Conservation (phyloP, 78 protist species). For the Capsaspora owczarzaki region DNA sequence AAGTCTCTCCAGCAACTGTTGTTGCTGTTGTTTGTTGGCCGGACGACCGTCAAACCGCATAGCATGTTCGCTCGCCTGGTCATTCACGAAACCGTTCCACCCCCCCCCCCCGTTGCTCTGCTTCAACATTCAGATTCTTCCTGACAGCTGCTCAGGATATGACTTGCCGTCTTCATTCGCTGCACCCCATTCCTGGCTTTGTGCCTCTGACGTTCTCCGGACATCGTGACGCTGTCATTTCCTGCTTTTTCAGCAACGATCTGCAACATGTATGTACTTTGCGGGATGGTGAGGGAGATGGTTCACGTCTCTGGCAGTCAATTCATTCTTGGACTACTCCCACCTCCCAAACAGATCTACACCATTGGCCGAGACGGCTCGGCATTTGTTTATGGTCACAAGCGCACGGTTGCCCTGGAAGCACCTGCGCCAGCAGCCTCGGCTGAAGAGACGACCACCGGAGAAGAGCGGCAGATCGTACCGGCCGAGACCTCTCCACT, state of each 20-base stretch:
- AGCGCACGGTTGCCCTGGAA: background rate
- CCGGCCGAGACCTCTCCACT: background rate
- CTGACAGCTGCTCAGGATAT: slow-evolving; percentile 23
- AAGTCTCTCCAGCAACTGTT: too few relatives aligned
- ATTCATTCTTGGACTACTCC: background rate
- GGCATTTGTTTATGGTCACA: background rate
- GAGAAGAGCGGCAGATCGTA: too few relatives aligned
- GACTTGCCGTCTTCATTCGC: slow-evolving; percentile 27
- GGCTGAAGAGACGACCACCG: background rate
- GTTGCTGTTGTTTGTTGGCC: too few relatives aligned
- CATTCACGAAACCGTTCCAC: too few relatives aligned
- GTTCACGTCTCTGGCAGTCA: background rate
- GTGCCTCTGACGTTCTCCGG: slow-evolving; percentile 18
- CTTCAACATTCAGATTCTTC: slow-evolving; percentile 26
- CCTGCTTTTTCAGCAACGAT: slow-evolving; percentile 7
- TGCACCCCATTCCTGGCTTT: slow-evolving; percentile 12
- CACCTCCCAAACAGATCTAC: background rate
- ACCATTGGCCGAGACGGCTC: slow-evolving; percentile 2
- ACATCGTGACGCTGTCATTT: slow-evolving; percentile 24
- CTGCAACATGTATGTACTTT: background rate
- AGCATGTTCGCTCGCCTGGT: too few relatives aligned
- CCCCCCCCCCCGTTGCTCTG: too few relatives aligned
- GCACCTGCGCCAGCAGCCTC: too few relatives aligned
- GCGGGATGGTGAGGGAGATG: background rate
- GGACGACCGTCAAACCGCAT: too few relatives aligned